These are phyloP conservation scores for Umbelopsis sp. DNA, from an alignment of 371 early-diverging fungal species.

Conservation along the genomic window DNA sequence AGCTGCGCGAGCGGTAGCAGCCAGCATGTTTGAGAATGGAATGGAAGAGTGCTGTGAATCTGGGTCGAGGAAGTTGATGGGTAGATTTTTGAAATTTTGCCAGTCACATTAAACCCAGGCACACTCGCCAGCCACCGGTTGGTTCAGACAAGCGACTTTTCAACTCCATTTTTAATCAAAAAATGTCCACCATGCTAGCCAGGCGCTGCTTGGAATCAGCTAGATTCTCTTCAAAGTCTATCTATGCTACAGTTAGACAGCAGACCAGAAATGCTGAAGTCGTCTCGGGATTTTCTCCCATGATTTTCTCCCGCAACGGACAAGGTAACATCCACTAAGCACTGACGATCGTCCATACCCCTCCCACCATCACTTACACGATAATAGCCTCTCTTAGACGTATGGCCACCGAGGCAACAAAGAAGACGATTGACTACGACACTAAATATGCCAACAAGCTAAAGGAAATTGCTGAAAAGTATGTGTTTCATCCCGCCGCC, in stretches of 20 bases:
- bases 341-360: neutral
- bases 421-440: constrained; percentile 53
- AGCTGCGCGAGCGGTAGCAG: constrained; percentile 16
- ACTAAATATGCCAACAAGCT: constrained; percentile 77
- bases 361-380: neutral
- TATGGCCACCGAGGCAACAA: constrained; percentile 3
- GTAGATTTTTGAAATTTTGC: neutral
- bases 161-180: neutral
- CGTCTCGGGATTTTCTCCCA: constrained; percentile 4
- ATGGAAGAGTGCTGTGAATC: neutral
- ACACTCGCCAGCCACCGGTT: neutral
- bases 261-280: constrained; percentile 14
- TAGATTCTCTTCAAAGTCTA: neutral
- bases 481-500: constrained; percentile 22
- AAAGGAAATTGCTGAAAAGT: constrained; percentile 64
- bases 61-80: neutral
- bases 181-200: constrained; percentile 10
- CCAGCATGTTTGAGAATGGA: neutral
- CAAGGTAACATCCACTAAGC: neutral
- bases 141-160: neutral
- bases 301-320: constrained; percentile 9
- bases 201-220: constrained; percentile 1
- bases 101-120: constrained; percentile 7
- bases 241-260: neutral
- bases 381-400: neutral